Evolutionary conservation across 108 stramenopile genomes (phyloP).

Genomic region (Poteriospumella lacustris): DNA sequence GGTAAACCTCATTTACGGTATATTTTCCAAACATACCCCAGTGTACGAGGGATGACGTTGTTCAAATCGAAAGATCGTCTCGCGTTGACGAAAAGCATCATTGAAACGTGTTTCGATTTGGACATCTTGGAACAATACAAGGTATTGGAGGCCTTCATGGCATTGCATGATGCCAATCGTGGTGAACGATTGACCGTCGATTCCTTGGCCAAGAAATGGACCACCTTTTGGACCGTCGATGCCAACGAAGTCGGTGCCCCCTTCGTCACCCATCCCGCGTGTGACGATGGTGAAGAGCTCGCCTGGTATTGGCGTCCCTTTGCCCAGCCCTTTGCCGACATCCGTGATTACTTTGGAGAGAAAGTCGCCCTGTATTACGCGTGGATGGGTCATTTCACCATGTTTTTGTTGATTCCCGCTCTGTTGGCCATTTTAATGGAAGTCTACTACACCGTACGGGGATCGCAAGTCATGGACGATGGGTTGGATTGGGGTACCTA

Average conservation of each 20-base stretch:
- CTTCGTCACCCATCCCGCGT: slow-evolving; percentile 19
- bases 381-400: background rate
- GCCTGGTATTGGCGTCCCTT: background rate
- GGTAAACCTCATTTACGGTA: slow-evolving; percentile 30
- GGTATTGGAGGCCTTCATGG: slow-evolving; percentile 28
- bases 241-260: slow-evolving; percentile 34
- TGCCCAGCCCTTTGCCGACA: background rate
- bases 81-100: slow-evolving; percentile 39
- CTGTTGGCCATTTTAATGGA: background rate
- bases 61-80: slow-evolving; percentile 43
- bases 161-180: slow-evolving; percentile 41
- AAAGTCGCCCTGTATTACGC: background rate
- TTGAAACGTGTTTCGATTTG: slow-evolving; percentile 42
- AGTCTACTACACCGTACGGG: background rate
- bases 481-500: background rate
- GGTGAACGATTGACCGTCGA: slow-evolving; percentile 34
- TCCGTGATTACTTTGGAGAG: background rate
- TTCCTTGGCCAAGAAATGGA: slow-evolving; percentile 42
- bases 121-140: slow-evolving; percentile 30
- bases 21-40: slow-evolving; percentile 41
- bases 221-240: slow-evolving; percentile 31
- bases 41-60: slow-evolving; percentile 37
- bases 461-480: background rate
- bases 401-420: background rate
- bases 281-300: background rate